Evolutionary conservation across 192 early-diverging fungal genomes (phyloP).

Genomic region (Phlyctochytrium bullatum): DNA sequence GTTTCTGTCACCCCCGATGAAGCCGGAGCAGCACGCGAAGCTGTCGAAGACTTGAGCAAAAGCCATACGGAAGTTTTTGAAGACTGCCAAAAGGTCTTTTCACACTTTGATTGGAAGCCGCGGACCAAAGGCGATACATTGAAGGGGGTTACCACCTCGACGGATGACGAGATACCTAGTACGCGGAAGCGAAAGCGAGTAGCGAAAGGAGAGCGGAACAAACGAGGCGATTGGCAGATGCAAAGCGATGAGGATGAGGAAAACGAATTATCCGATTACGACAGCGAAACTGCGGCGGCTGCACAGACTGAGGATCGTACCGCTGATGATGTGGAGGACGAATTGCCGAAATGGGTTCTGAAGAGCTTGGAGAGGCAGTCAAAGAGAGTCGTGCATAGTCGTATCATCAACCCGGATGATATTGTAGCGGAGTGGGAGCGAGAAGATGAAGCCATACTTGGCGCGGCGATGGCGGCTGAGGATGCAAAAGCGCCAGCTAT

Average conservation of each 20-base stretch:
- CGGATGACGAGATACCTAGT: background rate
- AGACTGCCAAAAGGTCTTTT: background rate
- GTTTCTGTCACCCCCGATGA: background rate
- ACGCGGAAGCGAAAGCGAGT: background rate
- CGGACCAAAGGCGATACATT: slow-evolving; percentile 5
- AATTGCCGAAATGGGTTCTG: background rate
- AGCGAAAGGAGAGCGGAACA: background rate
- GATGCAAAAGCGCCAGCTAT: too few relatives aligned
- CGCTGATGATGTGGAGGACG: background rate
- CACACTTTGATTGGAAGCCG: slow-evolving; percentile 5
- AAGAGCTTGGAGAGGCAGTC: background rate
- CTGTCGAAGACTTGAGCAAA: background rate
- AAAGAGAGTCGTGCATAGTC: background rate
- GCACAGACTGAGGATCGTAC: background rate
- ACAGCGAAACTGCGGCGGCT: background rate
- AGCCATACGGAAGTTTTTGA: background rate
- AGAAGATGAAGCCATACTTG: slow-evolving; percentile 1
- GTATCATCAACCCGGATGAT: background rate
- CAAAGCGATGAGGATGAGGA: too few relatives aligned
- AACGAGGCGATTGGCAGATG: background rate
- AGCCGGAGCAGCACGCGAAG: too few relatives aligned
- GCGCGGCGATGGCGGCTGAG: background rate
- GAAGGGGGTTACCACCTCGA: background rate
- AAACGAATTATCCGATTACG: too few relatives aligned
- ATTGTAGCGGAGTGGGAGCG: slow-evolving; percentile 1